A percentile compares a stretch with the other conserved stretches of the same genome.
Evolutionary conservation across 257 asterid genomes (phyloP).

Genomic region (Nemophila menziesii): DNA sequence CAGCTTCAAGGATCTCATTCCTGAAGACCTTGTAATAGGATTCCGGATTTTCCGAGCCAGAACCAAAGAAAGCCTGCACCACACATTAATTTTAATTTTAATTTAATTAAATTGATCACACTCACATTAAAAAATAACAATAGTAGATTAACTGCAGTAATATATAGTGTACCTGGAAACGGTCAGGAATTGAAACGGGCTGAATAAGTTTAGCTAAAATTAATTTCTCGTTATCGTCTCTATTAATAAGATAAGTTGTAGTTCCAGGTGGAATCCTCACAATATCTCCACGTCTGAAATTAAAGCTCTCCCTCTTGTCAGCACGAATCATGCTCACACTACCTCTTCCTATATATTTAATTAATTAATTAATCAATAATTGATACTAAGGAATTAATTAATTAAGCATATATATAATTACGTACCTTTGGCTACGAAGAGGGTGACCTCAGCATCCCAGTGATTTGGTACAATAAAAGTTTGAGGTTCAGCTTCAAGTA

Average conservation of each 20-base stretch:
- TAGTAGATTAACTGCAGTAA: no score
- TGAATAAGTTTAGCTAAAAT: conserved; percentile 20
- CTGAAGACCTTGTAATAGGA: conserved; percentile 33
- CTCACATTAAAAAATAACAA: no score
- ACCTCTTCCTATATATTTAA: conserved; percentile 27
- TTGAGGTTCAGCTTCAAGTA: no score
- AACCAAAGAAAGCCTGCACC: conserved; percentile 32
- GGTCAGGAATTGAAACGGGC: conserved; percentile 27
- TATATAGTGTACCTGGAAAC: conserved; percentile 24
- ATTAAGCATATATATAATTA: no score
- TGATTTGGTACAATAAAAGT: no score
- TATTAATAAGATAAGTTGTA: conserved; percentile 21
- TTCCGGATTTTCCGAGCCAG: conserved; percentile 27
- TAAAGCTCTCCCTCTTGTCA: conserved; percentile 15
- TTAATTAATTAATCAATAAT: no score
- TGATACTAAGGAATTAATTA: no score
- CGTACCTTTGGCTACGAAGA: no score
- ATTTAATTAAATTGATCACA: no score
- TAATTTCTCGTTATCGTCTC: conserved; percentile 19
- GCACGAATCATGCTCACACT: conserved; percentile 13
- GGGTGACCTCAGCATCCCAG: no score
- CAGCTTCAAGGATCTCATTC: conserved; percentile 33
- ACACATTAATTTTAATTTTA: no score
- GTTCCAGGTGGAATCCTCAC: conserved; percentile 29
- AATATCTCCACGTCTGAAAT: conserved; percentile 28